Percentiles rank a stretch among this genome's conserved stretches.
phyloP scores from a whole-genome alignment of 306 rosid species.

The Trifolium pratense region DNA sequence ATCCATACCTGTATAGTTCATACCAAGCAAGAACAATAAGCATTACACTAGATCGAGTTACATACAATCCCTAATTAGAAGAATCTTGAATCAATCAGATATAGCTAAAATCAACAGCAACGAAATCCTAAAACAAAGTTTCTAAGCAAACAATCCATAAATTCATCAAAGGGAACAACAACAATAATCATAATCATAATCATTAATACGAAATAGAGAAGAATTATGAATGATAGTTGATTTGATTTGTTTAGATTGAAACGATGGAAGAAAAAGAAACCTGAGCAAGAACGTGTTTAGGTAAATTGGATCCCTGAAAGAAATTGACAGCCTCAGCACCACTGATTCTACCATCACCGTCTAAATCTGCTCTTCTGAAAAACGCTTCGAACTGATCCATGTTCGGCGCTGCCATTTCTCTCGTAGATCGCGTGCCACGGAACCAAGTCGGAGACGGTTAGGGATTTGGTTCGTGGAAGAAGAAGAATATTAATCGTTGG shows the following conservation, averaged over 20 bases:
- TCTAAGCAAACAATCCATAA: too few relatives aligned
- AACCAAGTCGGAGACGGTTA: conserved; percentile 37
- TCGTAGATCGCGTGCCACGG: conserved; percentile 39
- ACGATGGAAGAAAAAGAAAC: conserved; percentile 39
- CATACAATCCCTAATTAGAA: neutral
- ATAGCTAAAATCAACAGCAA: neutral
- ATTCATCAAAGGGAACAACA: too few relatives aligned
- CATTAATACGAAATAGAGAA: too few relatives aligned
- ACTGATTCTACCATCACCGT: conserved; percentile 95
- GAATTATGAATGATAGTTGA: conserved; percentile 14
- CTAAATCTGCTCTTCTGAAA: conserved; percentile 90
- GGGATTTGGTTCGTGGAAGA: conserved; percentile 43
- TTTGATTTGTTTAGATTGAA: neutral
- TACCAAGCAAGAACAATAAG: conserved; percentile 14
- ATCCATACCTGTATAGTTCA: conserved; percentile 75
- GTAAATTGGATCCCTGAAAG: conserved; percentile 83
- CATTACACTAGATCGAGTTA: conserved; percentile 35
- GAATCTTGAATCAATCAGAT: neutral
- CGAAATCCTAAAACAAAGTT: conserved; percentile 19
- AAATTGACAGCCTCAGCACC: conserved; percentile 91
- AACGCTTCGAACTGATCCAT: conserved; percentile 84
- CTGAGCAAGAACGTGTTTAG: conserved; percentile 91
- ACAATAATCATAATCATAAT: too few relatives aligned
- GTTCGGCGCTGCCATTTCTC: conserved; percentile 52
- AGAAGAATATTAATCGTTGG: neutral